Base-by-base conservation (phyloP, 2,329 filamentous ascomycete genomes). In the Monilinia vaccinii-corymbosi region DNA sequence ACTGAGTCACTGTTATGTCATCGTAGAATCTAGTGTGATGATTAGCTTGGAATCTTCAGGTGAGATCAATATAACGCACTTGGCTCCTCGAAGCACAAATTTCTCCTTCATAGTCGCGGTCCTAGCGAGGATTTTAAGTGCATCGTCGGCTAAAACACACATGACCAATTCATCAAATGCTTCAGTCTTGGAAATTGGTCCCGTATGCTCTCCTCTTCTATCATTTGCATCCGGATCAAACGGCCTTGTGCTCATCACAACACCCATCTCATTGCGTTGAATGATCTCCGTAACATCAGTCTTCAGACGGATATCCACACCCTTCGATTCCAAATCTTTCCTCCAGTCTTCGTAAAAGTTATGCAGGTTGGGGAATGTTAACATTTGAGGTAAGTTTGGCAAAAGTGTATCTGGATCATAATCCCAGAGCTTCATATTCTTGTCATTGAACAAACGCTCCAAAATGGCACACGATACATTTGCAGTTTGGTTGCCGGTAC, bases 401-500 rank as follows among this genome's bases (percentile, higher is more conserved):
- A 83, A 69, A 3, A 85, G 71, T 0, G 78, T 81, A 49, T 81
- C 76, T 0, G 75, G 67, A 55, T 84, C 81, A 63, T 83, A 84
- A 32, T 81, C 74, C 81, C 81, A 85, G 10, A 85, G 74, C 62
- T 79, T 79, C 77, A 82, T 81, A 58, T 81, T 81, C 0, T 80
- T 80, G 60, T 82, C 79, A 60, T 82, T 75, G 55, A 83, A 84
- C 0, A 86, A 71, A 5, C 81, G 73, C 68, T 85, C 81, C 5
- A 91, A 75, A 38, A 91, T 84, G 28, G 86, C 85, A 46, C 80
- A 81, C 0, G 87, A 83, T 0, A 91, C 86, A 63, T 89, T 83
- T 0, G 86, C 82, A 0, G 87, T 87, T 66, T 88, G 85, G 65
- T 91, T 91, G 1, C 87, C 67, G 0, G 87, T 90, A 0, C 87